phyloP scores from a whole-genome alignment of 1,139 yeast species.

The Candida sanyaensis region DNA sequence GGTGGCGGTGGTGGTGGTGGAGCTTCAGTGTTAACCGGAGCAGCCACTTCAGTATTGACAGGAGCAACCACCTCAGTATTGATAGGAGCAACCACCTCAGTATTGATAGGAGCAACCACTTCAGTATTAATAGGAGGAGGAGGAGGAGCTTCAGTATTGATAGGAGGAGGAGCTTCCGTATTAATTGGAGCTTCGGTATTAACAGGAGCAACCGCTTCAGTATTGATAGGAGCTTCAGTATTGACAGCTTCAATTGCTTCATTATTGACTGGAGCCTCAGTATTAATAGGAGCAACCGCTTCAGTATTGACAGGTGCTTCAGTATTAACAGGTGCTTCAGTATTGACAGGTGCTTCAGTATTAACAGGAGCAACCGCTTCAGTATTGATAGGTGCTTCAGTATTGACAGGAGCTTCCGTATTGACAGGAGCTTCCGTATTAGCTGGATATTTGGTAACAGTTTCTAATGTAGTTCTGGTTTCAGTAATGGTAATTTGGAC shows the following conservation, averaged over 20 bases:
- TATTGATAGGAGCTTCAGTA: not conserved
- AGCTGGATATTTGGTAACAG: not conserved
- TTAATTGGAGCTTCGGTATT: not conserved
- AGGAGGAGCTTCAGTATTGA: not conserved
- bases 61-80: too few species aligned
- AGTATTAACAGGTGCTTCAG: not conserved
- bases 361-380: too few species aligned
- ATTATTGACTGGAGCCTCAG: too few species aligned
- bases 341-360: not conserved
- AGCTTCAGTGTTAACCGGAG: too few species aligned
- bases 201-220: too few species aligned
- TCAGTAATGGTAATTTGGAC: not conserved
- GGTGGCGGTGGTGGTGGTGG: too few species aligned
- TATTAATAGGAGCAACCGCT: not conserved
- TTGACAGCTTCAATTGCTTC: too few species aligned
- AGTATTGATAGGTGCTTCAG: not conserved
- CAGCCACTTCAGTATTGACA: too few species aligned
- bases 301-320: not conserved
- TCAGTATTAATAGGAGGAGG: too few species aligned
- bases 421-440: not conserved
- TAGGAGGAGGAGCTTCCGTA: not conserved
- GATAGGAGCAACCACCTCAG: too few species aligned
- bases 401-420: not conserved
- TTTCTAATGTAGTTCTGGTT: not conserved
- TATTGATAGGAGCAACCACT: too few species aligned